Percentiles rank a stretch among this genome's conserved stretches.
Evolutionary conservation across 108 stramenopile species (phyloP).

Genomic region (Cyclotella choctawhatcheeana): DNA sequence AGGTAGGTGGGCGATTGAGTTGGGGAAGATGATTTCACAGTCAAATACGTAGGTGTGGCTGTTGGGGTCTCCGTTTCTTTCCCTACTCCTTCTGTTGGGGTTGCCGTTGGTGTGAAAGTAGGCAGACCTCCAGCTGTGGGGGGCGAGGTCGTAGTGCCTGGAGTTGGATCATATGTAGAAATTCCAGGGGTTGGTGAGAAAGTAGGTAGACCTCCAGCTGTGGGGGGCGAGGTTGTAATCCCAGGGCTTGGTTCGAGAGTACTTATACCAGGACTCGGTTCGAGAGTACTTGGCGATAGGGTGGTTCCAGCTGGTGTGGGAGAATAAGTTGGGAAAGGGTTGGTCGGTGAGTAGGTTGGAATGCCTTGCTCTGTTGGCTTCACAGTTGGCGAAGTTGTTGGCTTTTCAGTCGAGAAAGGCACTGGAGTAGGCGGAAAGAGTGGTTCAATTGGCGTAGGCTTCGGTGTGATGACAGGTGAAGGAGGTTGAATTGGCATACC

Average conservation of each 20-base stretch:
- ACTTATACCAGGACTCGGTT: no score
- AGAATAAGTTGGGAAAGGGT: background rate
- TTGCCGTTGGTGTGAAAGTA: background rate
- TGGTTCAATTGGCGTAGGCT: background rate
- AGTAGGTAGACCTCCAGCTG: background rate
- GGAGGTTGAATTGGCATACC: background rate
- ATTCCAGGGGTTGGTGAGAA: background rate
- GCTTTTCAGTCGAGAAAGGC: background rate
- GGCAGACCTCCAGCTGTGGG: background rate
- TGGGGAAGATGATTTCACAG: background rate
- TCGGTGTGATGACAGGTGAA: background rate
- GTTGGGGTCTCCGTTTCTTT: background rate
- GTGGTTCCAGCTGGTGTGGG: conserved; percentile 1
- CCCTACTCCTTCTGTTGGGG: conserved; percentile 1
- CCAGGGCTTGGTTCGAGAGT: background rate
- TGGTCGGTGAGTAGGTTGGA: conserved; percentile 1
- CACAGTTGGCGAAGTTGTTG: background rate
- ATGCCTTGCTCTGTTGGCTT: background rate
- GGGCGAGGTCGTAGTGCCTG: background rate
- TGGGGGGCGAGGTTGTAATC: background rate
- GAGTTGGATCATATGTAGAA: background rate
- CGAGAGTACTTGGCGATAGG: background rate
- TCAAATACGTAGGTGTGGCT: background rate
- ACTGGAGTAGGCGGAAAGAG: conserved; percentile 5
- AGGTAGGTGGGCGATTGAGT: no score